Base-by-base conservation (phyloP, 2,329 filamentous ascomycete species). In the Blastomyces emzantsi region DNA sequence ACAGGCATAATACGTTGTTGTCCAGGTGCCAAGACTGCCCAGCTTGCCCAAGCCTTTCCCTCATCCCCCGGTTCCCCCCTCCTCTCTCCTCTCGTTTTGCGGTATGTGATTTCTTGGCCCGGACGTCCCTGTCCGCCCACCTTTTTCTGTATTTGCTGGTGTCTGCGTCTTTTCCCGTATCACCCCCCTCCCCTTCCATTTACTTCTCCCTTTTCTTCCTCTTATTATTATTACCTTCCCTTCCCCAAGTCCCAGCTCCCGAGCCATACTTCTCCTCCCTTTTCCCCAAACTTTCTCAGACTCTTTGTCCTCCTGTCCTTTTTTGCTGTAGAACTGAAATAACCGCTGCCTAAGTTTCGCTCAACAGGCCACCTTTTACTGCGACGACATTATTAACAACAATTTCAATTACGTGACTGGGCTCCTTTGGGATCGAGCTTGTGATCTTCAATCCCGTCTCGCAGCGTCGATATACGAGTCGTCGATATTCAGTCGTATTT, bases 81-180 rank as follows among this genome's bases (percentile, higher is more conserved):
- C 62, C 55, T 30, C 39, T 36, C 36, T 45, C 30, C 41, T 25
- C 55, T 36, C 25, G 22, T n/a, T 39, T 49, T 47, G 13, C 45
- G 28, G 47, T 33, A 33, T 41, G 39, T 15, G 41, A 60, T 61
- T 25, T 63, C 63, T 64, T 66, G 65, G 65, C 65, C 51, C 19
- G 39, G 59, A 33, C 15, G 63, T 62, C 65, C 64, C 64, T 65
- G 63, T 66, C 64, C 63, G 62, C 65, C 65, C 65, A 59, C 64
- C 61, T 60, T 55, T 25, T 45, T 55, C 62, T 65, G 61, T 62
- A 47, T 33, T 22, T 33, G 11, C 13, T 47, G 41, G 28, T 61
- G 19, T 28, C 65, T 62, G 62, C 57, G 64, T 36, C 43, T 28
- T 47, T 57, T 52, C 60, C n/a, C 19, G 56, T 51, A 36, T 33